Base-by-base conservation (phyloP, 495 filamentous ascomycete genomes). In the Penicillium arizonense region DNA sequence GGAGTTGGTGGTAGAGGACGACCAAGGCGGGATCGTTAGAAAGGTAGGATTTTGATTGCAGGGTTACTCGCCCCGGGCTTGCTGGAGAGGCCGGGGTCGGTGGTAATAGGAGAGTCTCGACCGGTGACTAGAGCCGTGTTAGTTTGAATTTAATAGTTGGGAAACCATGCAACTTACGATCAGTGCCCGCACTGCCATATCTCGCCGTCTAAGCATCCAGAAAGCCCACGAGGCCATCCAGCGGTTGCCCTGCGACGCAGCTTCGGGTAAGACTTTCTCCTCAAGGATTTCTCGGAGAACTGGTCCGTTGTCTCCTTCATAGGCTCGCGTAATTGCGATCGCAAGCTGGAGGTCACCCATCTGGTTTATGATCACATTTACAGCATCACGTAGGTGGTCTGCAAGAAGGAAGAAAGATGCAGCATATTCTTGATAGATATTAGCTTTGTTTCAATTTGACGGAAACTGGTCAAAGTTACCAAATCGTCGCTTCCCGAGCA, bases 211-310 rank as follows among this genome's bases (percentile, higher is more conserved):
- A 14, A 99, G 77, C 85, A 96, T 91, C 89, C 91, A 96, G 68
- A 93, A 96, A 4, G 90, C 89, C 95, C 95, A 99, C 1, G 88
- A 90, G 3, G 91, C 90, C 42, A 95, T 83, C 95, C 95, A 99
- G 47, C 93, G 80, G 65, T 97, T 93, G 1, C 90, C 90, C 50
- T 91, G 85, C 10, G 82, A 75, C 3, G 87, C 82, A 7, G 95
- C 94, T 54, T 89, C 76, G 1, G 86, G 80, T 0, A 97, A 76
- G 21, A 97, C 83, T 51, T 82, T 87, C 20, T 96, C 89, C 64
- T 89, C 81, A 1, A 99, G 75, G 2, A 97, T 76, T 46, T 80
- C 82, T 28, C 77, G 80, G 1, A 97, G 69, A 7, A 93, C 80
- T 0, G 85, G 85, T 0, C 91, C 89, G 32, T 84, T 78, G 43